phyloP scores from a whole-genome alignment of 2,329 filamentous ascomycete species.

The Colletotrichum shisoi region DNA sequence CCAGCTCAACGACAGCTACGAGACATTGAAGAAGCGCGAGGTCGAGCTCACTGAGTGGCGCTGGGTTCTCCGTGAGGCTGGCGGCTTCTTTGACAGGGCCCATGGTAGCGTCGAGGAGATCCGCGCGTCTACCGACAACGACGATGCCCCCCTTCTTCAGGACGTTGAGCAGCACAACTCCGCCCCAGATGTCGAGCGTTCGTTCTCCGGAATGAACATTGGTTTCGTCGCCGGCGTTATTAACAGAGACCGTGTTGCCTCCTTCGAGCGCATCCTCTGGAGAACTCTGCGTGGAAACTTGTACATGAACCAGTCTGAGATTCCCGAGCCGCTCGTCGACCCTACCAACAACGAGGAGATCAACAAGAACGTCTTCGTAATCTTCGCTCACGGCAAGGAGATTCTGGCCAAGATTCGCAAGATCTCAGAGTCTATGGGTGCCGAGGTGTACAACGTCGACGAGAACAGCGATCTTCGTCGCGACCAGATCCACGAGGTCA shows the following conservation, averaged over 20 bases:
- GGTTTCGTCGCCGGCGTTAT: slow-evolving; percentile 98
- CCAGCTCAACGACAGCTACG: slow-evolving; percentile 96
- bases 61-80: slow-evolving; percentile 95
- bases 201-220: slow-evolving; percentile 98
- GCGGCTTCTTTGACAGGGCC: slow-evolving; percentile 95
- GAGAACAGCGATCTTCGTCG: slow-evolving; percentile 95
- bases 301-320: slow-evolving; percentile 99
- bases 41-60: slow-evolving; percentile 98
- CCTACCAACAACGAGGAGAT: slow-evolving; percentile 90
- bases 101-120: slow-evolving; percentile 98
- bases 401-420: slow-evolving; percentile 98
- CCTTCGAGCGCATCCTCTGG: slow-evolving; percentile 98
- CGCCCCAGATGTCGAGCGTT: slow-evolving; percentile 75
- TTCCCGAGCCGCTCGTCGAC: slow-evolving; percentile 89
- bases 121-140: slow-evolving; percentile 84
- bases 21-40: slow-evolving; percentile 96
- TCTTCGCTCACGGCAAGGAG: slow-evolving; percentile 98
- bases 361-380: slow-evolving; percentile 98
- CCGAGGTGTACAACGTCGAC: slow-evolving; percentile 94
- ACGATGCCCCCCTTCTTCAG: slow-evolving; percentile 90
- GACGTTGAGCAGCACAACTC: slow-evolving; percentile 85
- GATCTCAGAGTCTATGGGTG: slow-evolving; percentile 96
- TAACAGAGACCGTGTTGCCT: slow-evolving; percentile 86
- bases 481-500: slow-evolving; percentile 97
- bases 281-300: slow-evolving; percentile 95